A percentile compares a stretch with the other conserved stretches of the same genome.
Conservation (phyloP, 2,329 filamentous ascomycete genomes). For the Acephala macrosclerotiorum region DNA sequence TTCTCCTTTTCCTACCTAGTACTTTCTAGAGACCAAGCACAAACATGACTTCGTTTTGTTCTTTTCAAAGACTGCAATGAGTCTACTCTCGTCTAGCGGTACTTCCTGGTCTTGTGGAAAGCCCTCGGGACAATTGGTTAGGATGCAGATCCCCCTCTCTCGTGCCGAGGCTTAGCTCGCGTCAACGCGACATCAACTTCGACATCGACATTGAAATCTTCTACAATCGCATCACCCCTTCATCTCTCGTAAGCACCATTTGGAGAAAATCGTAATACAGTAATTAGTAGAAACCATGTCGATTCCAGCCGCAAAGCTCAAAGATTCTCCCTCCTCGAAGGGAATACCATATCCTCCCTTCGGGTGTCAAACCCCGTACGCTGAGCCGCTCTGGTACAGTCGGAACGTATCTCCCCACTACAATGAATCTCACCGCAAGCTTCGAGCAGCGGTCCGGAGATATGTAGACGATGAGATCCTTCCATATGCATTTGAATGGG, state of each 20-base stretch:
- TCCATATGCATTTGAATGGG: conserved; percentile 69
- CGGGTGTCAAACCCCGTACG: conserved; percentile 41
- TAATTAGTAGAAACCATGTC: not conserved
- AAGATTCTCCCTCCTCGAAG: conserved; percentile 3
- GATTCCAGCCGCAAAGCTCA: not conserved
- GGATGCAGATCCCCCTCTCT: not conserved
- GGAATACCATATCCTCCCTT: conserved; percentile 29
- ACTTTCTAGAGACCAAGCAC: not conserved
- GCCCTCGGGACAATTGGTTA: not conserved
- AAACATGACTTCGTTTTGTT: not conserved
- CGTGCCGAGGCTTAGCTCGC: not conserved
- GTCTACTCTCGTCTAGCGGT: not conserved
- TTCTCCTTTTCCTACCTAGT: too few relatives aligned
- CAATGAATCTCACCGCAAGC: conserved; percentile 64
- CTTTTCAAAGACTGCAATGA: not conserved
- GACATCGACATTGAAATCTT: not conserved
- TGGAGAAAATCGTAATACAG: not conserved
- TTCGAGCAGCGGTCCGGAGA: conserved; percentile 62
- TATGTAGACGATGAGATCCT: conserved; percentile 67
- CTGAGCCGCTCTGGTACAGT: conserved; percentile 45
- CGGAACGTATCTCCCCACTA: conserved; percentile 61
- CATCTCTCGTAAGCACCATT: not conserved
- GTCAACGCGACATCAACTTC: not conserved
- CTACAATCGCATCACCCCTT: not conserved
- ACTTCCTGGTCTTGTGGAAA: not conserved